Evolutionary conservation across 352 stramenopile genomes (phyloP), one percentile per base, ranked within the genome.

Genomic region (Phytophthora litchii): DNA sequence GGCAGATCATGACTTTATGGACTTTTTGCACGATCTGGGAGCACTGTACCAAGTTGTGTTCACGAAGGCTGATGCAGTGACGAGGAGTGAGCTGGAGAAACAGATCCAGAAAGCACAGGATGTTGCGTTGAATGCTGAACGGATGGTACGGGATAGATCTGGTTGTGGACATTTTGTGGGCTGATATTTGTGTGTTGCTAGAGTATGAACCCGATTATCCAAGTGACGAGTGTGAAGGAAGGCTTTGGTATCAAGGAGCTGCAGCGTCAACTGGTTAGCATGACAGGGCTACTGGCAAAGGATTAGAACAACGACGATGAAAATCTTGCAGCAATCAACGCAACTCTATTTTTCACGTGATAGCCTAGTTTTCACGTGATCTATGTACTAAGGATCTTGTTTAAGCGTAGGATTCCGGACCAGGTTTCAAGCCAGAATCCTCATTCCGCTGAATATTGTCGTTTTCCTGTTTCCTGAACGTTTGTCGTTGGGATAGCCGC

Each of bases 31-130:
- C 40, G 71, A 84, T 12, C 70, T 94, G n/a, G 83, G 76, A 3
- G 76, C 86, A 19, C 59, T 88, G 32, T 97, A 97, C 67, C 88
- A 96, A 48, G 74, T 97, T 19, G 86, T 98, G 27, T 88, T 98
- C 51, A 98, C 91, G 11, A 98, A 98, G 64, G 84, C 78, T 9
- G 91, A 98, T 63, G 53, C 81, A 10, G 70, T 86, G 40, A 77
- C 72, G 13, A 49, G 66, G 7, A 56, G 42, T 1, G 78, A 85
- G 16, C 50, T 92, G 29, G 72, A 78, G 38, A 76, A 74, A 46
- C 46, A 81, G 40, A 74, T 92, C 19, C 31, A 77, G 8, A 80
- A 83, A 29, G 82, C 80, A 12, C 71, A 82, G 20, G 53, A 81
- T 0, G 65, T 80, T 25, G 78, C 78, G 3, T 35, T 77, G 16